Conservation (phyloP, 345 rosid species). For the Dimocarpus longan region DNA sequence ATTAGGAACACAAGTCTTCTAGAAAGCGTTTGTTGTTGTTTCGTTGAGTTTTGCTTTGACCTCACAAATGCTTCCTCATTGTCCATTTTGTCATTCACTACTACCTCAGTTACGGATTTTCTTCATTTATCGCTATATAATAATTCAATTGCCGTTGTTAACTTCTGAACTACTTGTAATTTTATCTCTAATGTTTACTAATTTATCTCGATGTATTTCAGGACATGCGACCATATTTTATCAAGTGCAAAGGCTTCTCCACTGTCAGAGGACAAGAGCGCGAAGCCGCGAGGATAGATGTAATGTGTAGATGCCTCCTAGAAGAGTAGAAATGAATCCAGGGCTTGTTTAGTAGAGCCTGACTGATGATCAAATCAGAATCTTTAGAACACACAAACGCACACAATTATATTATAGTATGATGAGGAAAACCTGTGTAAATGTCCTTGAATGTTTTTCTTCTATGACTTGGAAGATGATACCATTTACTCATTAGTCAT, state of each 20-base stretch:
- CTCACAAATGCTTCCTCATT: neutral
- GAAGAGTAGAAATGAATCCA: neutral
- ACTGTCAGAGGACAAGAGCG: constrained; percentile 12
- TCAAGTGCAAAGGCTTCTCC: constrained; percentile 27
- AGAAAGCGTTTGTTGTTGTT: neutral
- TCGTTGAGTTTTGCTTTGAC: neutral
- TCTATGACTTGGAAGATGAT: neutral
- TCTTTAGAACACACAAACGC: neutral
- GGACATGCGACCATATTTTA: constrained; percentile 40
- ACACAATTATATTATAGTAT: neutral
- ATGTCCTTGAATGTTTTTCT: neutral
- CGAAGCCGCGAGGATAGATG: constrained; percentile 2
- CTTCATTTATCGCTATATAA: neutral
- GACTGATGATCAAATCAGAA: neutral
- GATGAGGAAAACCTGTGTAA: neutral
- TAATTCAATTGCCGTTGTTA: neutral
- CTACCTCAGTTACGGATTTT: neutral
- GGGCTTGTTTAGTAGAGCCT: neutral
- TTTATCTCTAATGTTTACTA: neutral
- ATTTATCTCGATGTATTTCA: constrained; percentile 27
- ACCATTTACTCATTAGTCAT: neutral
- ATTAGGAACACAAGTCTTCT: neutral
- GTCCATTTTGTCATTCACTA: too few relatives aligned
- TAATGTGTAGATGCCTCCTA: constrained; percentile 1
- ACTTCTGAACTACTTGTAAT: neutral